A percentile compares a stretch with the other conserved stretches of the same genome.
phyloP scores from a whole-genome alignment of 768 basidiomycete genomes.

The Vishniacozyma victoriae region DNA sequence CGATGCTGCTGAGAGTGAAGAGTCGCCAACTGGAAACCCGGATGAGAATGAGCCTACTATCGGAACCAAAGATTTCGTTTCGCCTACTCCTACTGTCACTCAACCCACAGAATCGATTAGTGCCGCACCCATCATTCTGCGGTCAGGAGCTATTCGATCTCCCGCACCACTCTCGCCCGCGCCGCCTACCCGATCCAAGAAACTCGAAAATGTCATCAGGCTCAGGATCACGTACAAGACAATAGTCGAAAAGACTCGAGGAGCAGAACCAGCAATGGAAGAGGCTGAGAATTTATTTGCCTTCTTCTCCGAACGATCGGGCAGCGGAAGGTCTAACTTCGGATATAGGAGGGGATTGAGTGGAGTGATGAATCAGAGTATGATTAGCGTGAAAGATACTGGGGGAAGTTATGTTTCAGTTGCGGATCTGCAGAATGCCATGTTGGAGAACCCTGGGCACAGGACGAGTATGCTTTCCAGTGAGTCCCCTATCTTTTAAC shows the following conservation, averaged over 20 bases:
- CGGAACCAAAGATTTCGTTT: too few relatives aligned
- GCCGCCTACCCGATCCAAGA: constrained; percentile 54
- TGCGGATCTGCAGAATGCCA: constrained; percentile 2
- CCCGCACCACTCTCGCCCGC: constrained; percentile 49
- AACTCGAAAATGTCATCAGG: constrained; percentile 74
- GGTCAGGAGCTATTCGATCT: constrained; percentile 11
- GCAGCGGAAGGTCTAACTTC: constrained; percentile 28
- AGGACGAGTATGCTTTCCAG: background rate
- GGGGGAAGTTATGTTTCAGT: constrained; percentile 42
- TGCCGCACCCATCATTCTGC: background rate
- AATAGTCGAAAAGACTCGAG: constrained; percentile 73
- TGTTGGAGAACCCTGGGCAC: constrained; percentile 2
- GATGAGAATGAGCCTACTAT: constrained; percentile 1
- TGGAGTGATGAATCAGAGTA: background rate
- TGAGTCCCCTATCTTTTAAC: too few relatives aligned
- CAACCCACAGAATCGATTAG: background rate
- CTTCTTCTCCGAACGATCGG: constrained; percentile 65
- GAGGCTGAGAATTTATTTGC: constrained; percentile 79
- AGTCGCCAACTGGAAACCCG: constrained; percentile 1
- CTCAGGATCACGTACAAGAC: constrained; percentile 78
- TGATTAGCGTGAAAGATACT: constrained; percentile 13
- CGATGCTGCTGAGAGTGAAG: constrained; percentile 26
- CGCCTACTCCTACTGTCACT: constrained; percentile 5
- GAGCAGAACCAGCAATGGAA: constrained; percentile 71
- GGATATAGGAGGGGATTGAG: constrained; percentile 8